Percentiles rank a stretch among this genome's conserved stretches.
Conservation (phyloP, 2,329 filamentous ascomycete species). For the Paramyrothecium sp. region DNA sequence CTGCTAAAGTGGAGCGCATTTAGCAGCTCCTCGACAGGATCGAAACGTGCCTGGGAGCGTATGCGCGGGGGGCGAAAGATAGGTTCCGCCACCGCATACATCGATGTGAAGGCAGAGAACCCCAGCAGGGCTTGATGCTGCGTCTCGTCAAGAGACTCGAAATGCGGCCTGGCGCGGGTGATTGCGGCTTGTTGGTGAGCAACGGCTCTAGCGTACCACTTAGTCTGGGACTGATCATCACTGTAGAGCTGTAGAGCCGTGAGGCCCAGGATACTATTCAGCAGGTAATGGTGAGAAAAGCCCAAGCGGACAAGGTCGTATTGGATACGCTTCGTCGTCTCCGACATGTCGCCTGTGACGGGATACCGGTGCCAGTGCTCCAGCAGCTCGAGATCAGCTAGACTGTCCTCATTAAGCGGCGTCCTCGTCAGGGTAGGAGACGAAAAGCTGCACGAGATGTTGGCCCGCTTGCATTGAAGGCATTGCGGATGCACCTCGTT, state of each 20-base stretch:
- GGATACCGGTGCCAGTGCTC: conserved; percentile 4
- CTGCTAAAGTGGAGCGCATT: no score
- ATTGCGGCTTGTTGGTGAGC: conserved; percentile 4
- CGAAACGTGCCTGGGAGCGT: not conserved
- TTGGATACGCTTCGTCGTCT: not conserved
- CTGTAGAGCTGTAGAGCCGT: conserved; percentile 3
- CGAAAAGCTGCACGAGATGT: no score
- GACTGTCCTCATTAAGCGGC: not conserved
- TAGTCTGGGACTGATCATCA: conserved; percentile 1
- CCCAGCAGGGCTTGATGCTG: conserved; percentile 1
- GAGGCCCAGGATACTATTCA: conserved; percentile 5
- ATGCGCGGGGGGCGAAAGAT: not conserved
- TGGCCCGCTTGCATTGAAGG: no score
- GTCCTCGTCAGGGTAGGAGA: no score
- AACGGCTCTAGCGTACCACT: conserved; percentile 2
- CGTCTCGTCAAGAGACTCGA: not conserved
- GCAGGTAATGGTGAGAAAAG: conserved; percentile 4
- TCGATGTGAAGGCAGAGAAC: conserved; percentile 1
- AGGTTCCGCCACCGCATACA: not conserved
- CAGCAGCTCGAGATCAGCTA: conserved; percentile 4
- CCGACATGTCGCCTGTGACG: not conserved
- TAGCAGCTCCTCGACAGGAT: not conserved
- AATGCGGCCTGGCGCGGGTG: conserved; percentile 2
- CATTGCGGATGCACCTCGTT: no score
- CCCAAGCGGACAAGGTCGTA: conserved; percentile 1